Conservation (phyloP, 2,329 filamentous ascomycete genomes). For the Didymella segeticola region DNA sequence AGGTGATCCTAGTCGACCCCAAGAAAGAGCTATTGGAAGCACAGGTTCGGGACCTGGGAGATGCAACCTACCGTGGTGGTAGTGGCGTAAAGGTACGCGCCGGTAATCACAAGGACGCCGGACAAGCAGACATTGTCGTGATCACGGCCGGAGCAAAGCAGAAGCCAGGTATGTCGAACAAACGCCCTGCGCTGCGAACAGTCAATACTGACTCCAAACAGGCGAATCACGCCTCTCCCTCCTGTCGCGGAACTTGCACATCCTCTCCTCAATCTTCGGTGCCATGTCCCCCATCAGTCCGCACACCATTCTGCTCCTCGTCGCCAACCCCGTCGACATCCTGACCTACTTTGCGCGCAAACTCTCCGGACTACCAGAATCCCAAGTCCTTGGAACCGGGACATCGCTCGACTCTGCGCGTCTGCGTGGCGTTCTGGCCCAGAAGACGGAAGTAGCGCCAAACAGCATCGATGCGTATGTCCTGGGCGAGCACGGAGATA, state of each 20-base stretch:
- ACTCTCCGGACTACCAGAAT: constrained; percentile 56
- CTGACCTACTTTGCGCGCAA: constrained; percentile 59
- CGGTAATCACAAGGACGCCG: constrained; percentile 57
- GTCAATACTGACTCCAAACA: constrained; percentile 18
- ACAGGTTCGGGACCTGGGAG: constrained; percentile 61
- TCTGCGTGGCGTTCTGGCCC: constrained; percentile 54
- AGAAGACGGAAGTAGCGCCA: constrained; percentile 49
- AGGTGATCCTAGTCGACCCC: constrained; percentile 62
- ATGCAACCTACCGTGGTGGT: constrained; percentile 57
- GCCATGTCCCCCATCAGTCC: constrained; percentile 58
- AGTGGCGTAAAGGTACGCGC: constrained; percentile 54
- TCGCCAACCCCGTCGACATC: constrained; percentile 64
- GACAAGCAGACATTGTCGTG: constrained; percentile 62
- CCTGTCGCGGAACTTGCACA: constrained; percentile 57
- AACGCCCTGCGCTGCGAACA: neutral
- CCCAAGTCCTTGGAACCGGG: constrained; percentile 61
- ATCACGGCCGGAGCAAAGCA: constrained; percentile 63
- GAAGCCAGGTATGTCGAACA: constrained; percentile 43
- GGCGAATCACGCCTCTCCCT: constrained; percentile 57
- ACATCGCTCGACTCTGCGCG: constrained; percentile 62
- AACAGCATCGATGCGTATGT: constrained; percentile 54
- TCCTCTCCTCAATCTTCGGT: constrained; percentile 56
- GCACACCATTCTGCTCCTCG: constrained; percentile 58
- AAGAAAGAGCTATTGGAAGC: constrained; percentile 56
- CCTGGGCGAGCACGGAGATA: constrained; percentile 58